These are phyloP conservation scores for Fusarium veterinarium DNA, from an alignment of 2,329 filamentous ascomycete genomes.

Conservation along the genomic window DNA sequence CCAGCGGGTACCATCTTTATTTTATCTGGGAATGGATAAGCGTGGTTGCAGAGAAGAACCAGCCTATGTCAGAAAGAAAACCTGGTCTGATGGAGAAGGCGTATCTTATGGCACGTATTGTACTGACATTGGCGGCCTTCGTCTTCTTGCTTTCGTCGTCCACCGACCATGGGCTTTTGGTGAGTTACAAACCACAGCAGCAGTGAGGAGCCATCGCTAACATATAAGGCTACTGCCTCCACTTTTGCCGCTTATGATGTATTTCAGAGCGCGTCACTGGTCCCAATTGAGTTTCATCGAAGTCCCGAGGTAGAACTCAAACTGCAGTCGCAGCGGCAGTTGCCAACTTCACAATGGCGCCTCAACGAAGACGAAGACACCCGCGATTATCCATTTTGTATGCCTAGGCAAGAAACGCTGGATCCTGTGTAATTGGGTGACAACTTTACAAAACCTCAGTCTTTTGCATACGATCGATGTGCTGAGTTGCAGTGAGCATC, in stretches of 20 bases:
- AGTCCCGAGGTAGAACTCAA: background rate
- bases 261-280: background rate
- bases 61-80: background rate
- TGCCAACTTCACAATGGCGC: background rate
- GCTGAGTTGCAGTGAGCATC: background rate
- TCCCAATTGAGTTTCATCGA: background rate
- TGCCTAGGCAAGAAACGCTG: background rate
- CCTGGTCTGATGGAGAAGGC: background rate
- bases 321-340: background rate
- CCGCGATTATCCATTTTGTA: background rate
- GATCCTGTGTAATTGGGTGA: background rate
- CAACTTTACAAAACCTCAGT: background rate
- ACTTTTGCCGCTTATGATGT: background rate
- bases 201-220: background rate
- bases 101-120: background rate
- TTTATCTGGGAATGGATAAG: background rate
- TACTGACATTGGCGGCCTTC: background rate
- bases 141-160: background rate
- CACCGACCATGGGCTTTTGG: background rate
- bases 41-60: background rate
- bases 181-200: background rate
- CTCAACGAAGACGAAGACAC: background rate
- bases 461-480: background rate
- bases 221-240: background rate
- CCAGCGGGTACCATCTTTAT: background rate